Conservation (phyloP, 31 red algal genomes). For the Asparagopsis taxiformis region DNA sequence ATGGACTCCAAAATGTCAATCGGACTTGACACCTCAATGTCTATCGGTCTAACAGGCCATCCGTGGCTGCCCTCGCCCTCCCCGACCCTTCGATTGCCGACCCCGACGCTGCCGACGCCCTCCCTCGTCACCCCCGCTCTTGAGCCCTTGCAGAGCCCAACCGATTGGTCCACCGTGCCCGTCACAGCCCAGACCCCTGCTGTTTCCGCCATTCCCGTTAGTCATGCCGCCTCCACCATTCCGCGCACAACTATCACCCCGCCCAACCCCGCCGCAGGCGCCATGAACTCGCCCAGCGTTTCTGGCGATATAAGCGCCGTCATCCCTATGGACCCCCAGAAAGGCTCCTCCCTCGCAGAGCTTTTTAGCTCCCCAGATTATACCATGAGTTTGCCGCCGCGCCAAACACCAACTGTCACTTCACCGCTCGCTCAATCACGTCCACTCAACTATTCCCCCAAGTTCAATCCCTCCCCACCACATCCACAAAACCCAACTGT, state of each 20-base stretch:
- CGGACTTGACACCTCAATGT: conserved; percentile 5
- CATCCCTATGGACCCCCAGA: conserved; percentile 6
- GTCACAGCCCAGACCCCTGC: too few species aligned
- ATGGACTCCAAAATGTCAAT: conserved; percentile 13
- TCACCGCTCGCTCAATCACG: neutral
- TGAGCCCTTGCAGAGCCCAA: conserved; percentile 3
- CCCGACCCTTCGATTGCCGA: too few species aligned
- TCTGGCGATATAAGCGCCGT: conserved; percentile 37
- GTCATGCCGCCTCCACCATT: neutral
- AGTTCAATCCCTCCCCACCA: too few species aligned
- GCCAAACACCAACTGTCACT: neutral
- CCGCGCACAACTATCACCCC: conserved; percentile 15
- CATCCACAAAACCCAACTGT: too few species aligned
- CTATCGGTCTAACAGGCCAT: conserved; percentile 18
- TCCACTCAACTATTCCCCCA: conserved; percentile 1
- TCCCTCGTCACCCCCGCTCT: conserved; percentile 17
- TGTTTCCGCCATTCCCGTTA: conserved; percentile 11
- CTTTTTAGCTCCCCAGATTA: conserved; percentile 36
- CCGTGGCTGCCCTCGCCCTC: conserved; percentile 15
- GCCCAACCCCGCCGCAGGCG: conserved; percentile 14
- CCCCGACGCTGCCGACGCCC: too few species aligned
- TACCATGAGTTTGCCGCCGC: conserved; percentile 21
- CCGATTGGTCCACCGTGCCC: conserved; percentile 42
- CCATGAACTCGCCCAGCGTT: conserved; percentile 24
- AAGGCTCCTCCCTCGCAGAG: conserved; percentile 30